Percentiles rank a stretch among this genome's conserved stretches.
phyloP scores from a whole-genome alignment of 2,329 filamentous ascomycete genomes.

The Penicillium polonicum region DNA sequence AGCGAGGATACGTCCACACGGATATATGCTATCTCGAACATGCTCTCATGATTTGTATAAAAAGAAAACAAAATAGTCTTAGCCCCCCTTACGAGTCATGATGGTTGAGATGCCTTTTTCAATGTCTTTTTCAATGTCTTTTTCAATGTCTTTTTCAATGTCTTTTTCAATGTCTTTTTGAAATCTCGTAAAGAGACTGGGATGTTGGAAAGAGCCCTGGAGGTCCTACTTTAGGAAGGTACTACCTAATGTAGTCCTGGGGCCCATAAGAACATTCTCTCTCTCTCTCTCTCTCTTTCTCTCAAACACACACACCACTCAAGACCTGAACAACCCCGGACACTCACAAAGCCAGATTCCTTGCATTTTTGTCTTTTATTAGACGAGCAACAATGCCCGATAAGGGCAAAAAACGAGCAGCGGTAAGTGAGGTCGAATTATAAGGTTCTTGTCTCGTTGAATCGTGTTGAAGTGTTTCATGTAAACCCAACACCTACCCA shows the following conservation, averaged over 20 bases:
- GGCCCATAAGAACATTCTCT: neutral
- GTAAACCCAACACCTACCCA: too few species aligned
- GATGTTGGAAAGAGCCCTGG: neutral
- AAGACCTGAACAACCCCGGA: too few species aligned
- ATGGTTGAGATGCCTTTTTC: neutral
- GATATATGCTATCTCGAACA: slow-evolving; percentile 39
- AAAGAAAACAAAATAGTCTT: slow-evolving; percentile 8
- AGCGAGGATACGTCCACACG: slow-evolving; percentile 48
- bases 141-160: neutral
- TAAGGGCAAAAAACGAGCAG: too few species aligned
- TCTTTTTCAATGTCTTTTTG: neutral
- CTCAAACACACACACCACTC: too few species aligned
- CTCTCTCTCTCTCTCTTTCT: too few species aligned
- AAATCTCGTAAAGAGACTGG: neutral
- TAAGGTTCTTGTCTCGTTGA: too few species aligned
- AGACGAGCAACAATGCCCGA: too few species aligned
- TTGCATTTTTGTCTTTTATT: too few species aligned
- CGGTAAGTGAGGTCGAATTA: too few species aligned
- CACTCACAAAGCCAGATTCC: too few species aligned
- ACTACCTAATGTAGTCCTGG: too few species aligned
- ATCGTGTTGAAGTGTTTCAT: too few species aligned
- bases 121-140: neutral
- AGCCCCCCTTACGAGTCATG: slow-evolving; percentile 14
- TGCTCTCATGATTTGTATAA: slow-evolving; percentile 27
- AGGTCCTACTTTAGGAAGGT: neutral